Base-by-base conservation (phyloP, 176 grass and related monocot species). In the Calamus simplicifolius region DNA sequence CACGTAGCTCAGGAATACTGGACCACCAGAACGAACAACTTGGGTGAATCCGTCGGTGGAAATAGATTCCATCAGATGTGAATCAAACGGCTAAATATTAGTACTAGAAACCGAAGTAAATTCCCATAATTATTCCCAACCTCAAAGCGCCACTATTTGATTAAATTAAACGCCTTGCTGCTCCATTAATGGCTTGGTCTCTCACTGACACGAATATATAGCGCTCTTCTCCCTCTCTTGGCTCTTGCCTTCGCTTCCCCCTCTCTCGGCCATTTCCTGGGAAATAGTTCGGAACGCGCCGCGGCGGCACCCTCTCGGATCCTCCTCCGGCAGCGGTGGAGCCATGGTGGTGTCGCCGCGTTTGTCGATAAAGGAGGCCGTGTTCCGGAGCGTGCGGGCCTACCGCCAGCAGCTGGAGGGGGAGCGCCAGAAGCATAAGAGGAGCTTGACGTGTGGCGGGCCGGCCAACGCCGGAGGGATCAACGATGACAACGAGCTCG, bases 351-450 rank as follows among this genome's bases (percentile, higher is more conserved):
- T 75, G 55, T 75, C 79, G 75, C 62, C 76, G 70, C 79, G 80
- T 54, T 62, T 83, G 65, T 85, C 87, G 52, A 87, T 90, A 56
- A 72, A 83, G 77, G 86, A 96, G 69, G 68, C 85, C 53, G 86
- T 96, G 57, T 31, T 87, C 27, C 80, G 90, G 80, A 90, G 74
- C 77, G 87, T 96, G 57, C 83, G 77, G 25, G 72, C 81, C 16
- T 88, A 90, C 75, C 92, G 90, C 35, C 72, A 90, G 0, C 86
- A 96, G 70, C 83, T 89, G 75, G 66, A 73, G 68, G 43, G 68
- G 63, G 51, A 67, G 64, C 71, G 67, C 8, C 8, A 12, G 50
- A 79, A 28, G 78, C 73, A 85, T 53, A 87, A 80, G 60, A 70
- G 59, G 77, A 87, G 81, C 80, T 70, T 76, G 15, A 77, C 83